Conservation (phyloP, 23 red algal genomes). For the Cyanidiococcus yangmingshanensis region DNA sequence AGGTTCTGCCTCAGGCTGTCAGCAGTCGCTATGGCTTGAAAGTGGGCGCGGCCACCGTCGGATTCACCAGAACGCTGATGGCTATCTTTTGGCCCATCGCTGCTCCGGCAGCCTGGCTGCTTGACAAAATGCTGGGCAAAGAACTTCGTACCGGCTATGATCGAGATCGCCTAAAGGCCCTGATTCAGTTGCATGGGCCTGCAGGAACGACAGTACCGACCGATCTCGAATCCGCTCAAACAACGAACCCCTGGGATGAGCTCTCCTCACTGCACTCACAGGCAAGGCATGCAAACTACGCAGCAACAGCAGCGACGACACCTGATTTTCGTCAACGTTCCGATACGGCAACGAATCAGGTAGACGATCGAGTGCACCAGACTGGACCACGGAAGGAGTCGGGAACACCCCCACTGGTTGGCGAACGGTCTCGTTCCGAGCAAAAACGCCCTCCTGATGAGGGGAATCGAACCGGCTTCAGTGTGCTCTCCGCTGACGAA, state of each 20-base stretch:
- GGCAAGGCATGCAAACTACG: background rate
- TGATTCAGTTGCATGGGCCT: slow-evolving; percentile 26
- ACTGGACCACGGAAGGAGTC: background rate
- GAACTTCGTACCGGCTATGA: slow-evolving; percentile 29
- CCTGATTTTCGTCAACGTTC: background rate
- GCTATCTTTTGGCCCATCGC: slow-evolving; percentile 26
- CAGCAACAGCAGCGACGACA: background rate
- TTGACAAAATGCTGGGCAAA: slow-evolving; percentile 43
- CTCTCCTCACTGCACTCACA: background rate
- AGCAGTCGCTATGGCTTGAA: slow-evolving; percentile 36
- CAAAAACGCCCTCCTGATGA: background rate
- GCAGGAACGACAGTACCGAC: background rate
- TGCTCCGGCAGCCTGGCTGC: slow-evolving; percentile 17
- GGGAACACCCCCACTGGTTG: background rate
- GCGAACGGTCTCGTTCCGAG: background rate
- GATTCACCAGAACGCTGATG: slow-evolving; percentile 24
- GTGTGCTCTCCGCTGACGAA: slow-evolving; percentile 5
- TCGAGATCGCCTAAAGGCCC: slow-evolving; percentile 25
- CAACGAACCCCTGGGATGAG: background rate
- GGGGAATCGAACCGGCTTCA: background rate
- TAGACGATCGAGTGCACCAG: background rate
- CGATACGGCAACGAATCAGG: background rate
- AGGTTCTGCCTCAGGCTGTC: slow-evolving; percentile 45
- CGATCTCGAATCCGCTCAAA: background rate
- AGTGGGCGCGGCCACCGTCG: slow-evolving; percentile 26